Evolutionary conservation across 176 grass and related monocot species (phyloP).

Genomic region (Aegilops bicornis): DNA sequence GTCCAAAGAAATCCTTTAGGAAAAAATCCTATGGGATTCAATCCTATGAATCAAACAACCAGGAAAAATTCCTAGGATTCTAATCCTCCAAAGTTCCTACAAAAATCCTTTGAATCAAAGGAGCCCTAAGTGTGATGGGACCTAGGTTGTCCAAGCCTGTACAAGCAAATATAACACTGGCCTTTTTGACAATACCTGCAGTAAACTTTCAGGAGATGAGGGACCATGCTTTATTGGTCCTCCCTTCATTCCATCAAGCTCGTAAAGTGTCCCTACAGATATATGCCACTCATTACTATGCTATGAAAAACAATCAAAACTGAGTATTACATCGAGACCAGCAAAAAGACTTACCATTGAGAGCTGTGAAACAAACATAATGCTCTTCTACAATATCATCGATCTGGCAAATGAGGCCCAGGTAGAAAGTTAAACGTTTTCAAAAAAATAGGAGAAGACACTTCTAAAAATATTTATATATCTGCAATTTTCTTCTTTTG

Average conservation of each 20-base stretch:
- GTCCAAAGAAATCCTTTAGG: too few relatives aligned
- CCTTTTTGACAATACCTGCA: slow-evolving; percentile 24
- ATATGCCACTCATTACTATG: not conserved
- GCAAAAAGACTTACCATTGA: slow-evolving; percentile 4
- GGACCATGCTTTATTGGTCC: slow-evolving; percentile 26
- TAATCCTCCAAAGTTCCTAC: too few relatives aligned
- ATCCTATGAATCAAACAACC: too few relatives aligned
- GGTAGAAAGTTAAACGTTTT: not conserved
- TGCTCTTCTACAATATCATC: slow-evolving; percentile 39
- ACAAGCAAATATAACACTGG: not conserved
- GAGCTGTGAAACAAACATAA: slow-evolving; percentile 30
- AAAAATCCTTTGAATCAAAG: too few relatives aligned
- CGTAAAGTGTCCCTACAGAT: slow-evolving; percentile 40
- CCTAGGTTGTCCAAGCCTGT: not conserved
- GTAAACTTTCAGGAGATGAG: slow-evolving; percentile 34
- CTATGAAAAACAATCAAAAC: not conserved
- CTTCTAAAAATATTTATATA: too few relatives aligned
- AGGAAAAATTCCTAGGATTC: too few relatives aligned
- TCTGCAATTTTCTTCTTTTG: too few relatives aligned
- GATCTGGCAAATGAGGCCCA: not conserved
- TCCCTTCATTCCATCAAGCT: slow-evolving; percentile 46
- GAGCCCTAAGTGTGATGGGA: too few relatives aligned
- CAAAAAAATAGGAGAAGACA: not conserved
- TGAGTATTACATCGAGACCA: not conserved
- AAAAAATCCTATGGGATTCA: too few relatives aligned